Conservation (phyloP, 176 grass and related monocot species). For the Rhynchospora tenuis region DNA sequence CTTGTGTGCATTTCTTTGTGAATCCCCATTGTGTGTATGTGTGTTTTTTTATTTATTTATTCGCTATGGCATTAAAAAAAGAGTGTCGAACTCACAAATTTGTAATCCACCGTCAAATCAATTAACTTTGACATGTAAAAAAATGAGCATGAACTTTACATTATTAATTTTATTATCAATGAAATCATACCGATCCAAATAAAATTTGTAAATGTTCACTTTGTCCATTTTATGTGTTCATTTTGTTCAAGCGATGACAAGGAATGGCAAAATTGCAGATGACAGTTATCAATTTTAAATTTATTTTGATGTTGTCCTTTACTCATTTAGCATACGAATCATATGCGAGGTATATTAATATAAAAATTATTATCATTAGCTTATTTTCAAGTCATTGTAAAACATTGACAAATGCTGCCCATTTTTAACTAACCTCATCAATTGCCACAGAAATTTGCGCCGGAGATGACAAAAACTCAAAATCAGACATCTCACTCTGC, state of each 20-base stretch:
- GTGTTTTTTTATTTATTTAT: not conserved
- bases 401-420: too few species aligned
- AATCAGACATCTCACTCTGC: slow-evolving; percentile 16
- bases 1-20: not conserved
- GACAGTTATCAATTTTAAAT: too few species aligned
- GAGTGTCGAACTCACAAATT: not conserved
- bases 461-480: not conserved
- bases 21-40: not conserved
- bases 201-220: too few species aligned
- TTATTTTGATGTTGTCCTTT: not conserved
- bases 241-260: too few species aligned
- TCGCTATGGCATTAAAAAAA: not conserved
- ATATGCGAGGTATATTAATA: not conserved
- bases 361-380: not conserved
- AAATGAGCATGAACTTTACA: not conserved
- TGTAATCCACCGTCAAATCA: not conserved
- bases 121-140: not conserved
- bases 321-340: not conserved
- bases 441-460: not conserved
- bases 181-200: too few species aligned
- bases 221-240: too few species aligned
- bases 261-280: too few species aligned
- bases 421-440: not conserved
- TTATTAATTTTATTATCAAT: too few species aligned
- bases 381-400: not conserved